phyloP scores from a whole-genome alignment of 148 eudicot genomes.

The Beta vulgaris region DNA sequence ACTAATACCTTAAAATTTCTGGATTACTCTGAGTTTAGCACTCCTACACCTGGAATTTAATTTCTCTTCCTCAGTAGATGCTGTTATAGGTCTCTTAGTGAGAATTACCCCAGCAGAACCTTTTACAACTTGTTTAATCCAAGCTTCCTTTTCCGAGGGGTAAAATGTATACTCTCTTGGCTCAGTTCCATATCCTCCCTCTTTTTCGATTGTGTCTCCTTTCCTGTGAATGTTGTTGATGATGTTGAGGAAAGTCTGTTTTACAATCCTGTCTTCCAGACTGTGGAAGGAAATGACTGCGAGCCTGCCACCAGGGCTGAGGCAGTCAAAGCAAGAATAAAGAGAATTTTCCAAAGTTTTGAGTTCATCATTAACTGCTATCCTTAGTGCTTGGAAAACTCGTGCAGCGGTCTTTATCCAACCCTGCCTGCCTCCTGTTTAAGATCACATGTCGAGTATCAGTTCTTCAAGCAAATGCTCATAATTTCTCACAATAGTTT shows the following conservation, averaged over 20 bases:
- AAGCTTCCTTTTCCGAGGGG: constrained; percentile 43
- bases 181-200: constrained; percentile 7
- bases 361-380: constrained; percentile 98
- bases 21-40: constrained; percentile 91
- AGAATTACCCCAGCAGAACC: constrained; percentile 63
- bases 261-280: constrained; percentile 93
- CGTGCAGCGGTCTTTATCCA: constrained; percentile 98
- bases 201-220: constrained; percentile 13
- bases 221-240: constrained; percentile 27
- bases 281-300: constrained; percentile 97
- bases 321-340: constrained; percentile 62
- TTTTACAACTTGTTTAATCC: constrained; percentile 64
- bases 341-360: constrained; percentile 64
- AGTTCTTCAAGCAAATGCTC: constrained; percentile 1
- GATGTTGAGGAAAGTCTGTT: constrained; percentile 81
- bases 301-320: constrained; percentile 89
- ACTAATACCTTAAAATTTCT: constrained; percentile 30
- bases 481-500: background rate
- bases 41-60: constrained; percentile 80
- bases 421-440: constrained; percentile 88
- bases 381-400: constrained; percentile 96
- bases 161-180: constrained; percentile 8
- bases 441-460: constrained; percentile 6
- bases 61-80: constrained; percentile 69
- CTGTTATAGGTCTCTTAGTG: constrained; percentile 89